phyloP scores from a whole-genome alignment of 2,329 filamentous ascomycete genomes.

The Fusarium avenaceum region DNA sequence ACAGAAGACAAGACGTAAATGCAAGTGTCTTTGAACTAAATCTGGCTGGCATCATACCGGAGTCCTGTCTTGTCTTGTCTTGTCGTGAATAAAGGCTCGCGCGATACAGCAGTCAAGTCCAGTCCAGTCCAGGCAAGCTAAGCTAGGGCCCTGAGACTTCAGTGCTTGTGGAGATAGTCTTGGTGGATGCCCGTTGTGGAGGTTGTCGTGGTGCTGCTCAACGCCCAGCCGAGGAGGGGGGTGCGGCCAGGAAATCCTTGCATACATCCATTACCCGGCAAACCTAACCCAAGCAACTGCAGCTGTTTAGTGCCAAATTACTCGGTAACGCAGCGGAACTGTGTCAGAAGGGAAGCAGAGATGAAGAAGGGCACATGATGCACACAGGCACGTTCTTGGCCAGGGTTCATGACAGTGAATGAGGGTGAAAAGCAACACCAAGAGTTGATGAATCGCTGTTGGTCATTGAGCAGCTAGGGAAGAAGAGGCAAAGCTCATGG shows the following conservation, averaged over 20 bases:
- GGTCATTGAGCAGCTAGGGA: constrained; percentile 17
- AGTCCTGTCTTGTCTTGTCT: constrained; percentile 28
- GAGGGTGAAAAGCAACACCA: constrained; percentile 12
- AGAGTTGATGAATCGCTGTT: constrained; percentile 22
- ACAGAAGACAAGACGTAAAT: constrained; percentile 28
- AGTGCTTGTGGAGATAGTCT: constrained; percentile 43
- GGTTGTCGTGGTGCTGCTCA: constrained; percentile 35
- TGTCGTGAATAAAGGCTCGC: constrained; percentile 25
- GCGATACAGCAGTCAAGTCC: constrained; percentile 28
- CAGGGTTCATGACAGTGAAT: constrained; percentile 29
- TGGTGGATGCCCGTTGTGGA: constrained; percentile 40
- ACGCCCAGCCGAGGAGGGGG: constrained; percentile 33
- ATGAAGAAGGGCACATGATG: constrained; percentile 45
- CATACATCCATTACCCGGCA: constrained; percentile 20
- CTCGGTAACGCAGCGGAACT: constrained; percentile 44
- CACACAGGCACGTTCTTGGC: constrained; percentile 32
- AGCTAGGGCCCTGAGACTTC: constrained; percentile 41
- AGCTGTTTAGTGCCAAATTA: constrained; percentile 43
- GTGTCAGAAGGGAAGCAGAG: constrained; percentile 37
- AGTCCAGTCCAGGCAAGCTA: constrained; percentile 23
- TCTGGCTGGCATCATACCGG: constrained; percentile 30
- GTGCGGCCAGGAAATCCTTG: constrained; percentile 37
- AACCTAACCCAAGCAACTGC: constrained; percentile 36
- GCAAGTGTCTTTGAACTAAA: constrained; percentile 28
- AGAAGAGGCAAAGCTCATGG: constrained; percentile 2